Conservation (phyloP, 306 rosid genomes). For the Rosa rugosa region DNA sequence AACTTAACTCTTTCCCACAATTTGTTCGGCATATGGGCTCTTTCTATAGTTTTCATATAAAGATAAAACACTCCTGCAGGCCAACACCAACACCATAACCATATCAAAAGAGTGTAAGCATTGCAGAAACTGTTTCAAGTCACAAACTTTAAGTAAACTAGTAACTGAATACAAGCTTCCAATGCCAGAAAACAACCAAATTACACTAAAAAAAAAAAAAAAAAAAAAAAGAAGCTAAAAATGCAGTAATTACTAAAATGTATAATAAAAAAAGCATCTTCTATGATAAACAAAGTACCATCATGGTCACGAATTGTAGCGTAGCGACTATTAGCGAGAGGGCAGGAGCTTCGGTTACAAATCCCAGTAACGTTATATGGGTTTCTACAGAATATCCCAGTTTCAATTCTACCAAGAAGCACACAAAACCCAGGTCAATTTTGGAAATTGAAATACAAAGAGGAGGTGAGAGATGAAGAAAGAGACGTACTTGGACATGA, state of each 20-base stretch:
- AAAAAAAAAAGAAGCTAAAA: background rate
- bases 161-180: too few relatives aligned
- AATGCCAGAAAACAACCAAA: too few relatives aligned
- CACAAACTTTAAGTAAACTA: background rate
- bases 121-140: background rate
- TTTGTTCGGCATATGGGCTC: conserved; percentile 88
- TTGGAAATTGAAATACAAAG: background rate
- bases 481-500: background rate
- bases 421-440: background rate
- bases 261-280: background rate
- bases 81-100: conserved; percentile 16
- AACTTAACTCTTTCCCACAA: conserved; percentile 94
- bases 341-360: conserved; percentile 91
- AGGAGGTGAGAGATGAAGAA: background rate
- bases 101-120: background rate
- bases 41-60: conserved; percentile 88
- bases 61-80: conserved; percentile 84
- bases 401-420: conserved; percentile 46
- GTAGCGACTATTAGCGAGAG: conserved; percentile 90
- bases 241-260: background rate
- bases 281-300: conserved; percentile 38
- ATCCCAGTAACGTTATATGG: conserved; percentile 86
- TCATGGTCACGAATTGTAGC: conserved; percentile 86
- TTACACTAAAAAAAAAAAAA: background rate
- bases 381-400: conserved; percentile 83